phyloP scores from a whole-genome alignment of 176 grass and related monocot species.

The Triticum dicoccoides region DNA sequence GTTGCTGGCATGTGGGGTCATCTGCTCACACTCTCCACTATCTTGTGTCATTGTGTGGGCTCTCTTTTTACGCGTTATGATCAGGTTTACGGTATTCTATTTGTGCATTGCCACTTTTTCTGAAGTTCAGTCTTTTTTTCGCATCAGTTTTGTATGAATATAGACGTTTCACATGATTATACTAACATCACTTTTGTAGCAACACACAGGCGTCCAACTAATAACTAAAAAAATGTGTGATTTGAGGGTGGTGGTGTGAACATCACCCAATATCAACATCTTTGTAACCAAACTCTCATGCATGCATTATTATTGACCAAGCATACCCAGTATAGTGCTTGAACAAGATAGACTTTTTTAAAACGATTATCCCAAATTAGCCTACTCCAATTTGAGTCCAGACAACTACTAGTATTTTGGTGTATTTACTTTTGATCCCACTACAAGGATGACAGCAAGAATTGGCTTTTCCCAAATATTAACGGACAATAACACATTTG shows the following conservation, averaged over 20 bases:
- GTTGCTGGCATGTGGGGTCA: neutral
- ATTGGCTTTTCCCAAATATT: neutral
- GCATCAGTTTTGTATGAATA: neutral
- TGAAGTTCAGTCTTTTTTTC: neutral
- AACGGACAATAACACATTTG: neutral
- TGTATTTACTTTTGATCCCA: neutral
- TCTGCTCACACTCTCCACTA: neutral
- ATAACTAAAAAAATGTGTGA: neutral
- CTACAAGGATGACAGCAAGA: neutral
- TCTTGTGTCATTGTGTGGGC: neutral
- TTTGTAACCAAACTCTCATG: neutral
- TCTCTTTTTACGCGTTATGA: neutral
- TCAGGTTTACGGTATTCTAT: neutral
- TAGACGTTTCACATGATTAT: neutral
- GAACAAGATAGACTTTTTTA: neutral
- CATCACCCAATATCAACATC: constrained; percentile 1
- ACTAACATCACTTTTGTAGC: neutral
- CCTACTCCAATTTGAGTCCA: neutral
- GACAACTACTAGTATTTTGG: neutral
- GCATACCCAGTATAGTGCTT: neutral
- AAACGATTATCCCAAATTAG: neutral
- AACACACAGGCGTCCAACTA: neutral
- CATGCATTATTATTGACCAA: constrained; percentile 5
- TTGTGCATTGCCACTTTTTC: neutral
- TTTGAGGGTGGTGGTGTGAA: neutral